Evolutionary conservation across 805 yeast genomes (phyloP).

Genomic region (Starmerella bombi): DNA sequence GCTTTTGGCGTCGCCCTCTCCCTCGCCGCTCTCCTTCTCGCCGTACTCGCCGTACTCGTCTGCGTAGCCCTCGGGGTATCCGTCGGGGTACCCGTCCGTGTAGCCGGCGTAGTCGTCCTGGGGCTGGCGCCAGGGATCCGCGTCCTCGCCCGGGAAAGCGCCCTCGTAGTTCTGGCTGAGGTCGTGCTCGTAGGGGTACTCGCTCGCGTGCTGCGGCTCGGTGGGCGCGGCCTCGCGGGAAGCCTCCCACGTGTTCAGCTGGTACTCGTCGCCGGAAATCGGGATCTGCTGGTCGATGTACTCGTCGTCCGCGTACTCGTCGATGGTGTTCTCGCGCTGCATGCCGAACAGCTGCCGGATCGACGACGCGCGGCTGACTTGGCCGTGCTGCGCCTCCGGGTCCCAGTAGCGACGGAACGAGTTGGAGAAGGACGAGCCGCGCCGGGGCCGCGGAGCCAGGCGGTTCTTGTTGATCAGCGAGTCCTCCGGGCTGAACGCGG

Average conservation of each 20-base stretch:
- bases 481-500: neutral
- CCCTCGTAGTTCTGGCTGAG: neutral
- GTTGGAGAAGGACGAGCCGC: conserved; percentile 9
- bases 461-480: conserved; percentile 2
- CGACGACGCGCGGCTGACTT: conserved; percentile 6
- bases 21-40: conserved; percentile 4
- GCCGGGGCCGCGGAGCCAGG: conserved; percentile 2
- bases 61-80: conserved; percentile 6
- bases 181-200: neutral
- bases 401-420: conserved; percentile 10
- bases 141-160: neutral
- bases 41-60: neutral
- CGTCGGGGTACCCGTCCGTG: conserved; percentile 17
- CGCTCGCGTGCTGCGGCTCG: too few relatives aligned
- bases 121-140: neutral
- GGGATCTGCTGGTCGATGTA: conserved; percentile 28
- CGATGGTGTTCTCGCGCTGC: conserved; percentile 6
- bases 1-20: conserved; percentile 5
- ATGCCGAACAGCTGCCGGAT: conserved; percentile 10
- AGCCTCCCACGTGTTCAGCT: conserved; percentile 25
- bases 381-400: conserved; percentile 9
- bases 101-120: conserved; percentile 4
- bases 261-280: conserved; percentile 29
- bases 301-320: conserved; percentile 23
- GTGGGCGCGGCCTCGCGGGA: neutral